Evolutionary conservation across 78 protist genomes (phyloP), one percentile per base, ranked within the genome.

Genomic region (Protostelium mycophagum): DNA sequence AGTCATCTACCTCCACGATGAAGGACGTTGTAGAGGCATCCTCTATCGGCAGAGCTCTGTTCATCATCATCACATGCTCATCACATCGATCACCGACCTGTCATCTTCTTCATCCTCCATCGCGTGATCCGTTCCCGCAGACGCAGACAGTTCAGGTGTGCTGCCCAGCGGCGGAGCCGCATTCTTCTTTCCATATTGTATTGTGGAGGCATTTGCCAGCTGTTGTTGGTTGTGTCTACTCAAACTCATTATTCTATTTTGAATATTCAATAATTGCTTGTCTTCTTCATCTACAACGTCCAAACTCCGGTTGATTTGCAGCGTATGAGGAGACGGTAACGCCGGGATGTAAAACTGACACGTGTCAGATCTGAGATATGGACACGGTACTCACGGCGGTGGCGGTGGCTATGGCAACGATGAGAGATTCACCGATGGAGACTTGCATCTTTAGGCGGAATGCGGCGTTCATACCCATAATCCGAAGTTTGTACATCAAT

Each of bases 391-490:
- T 51, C 73, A 93, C 95, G 28, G 94, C 97, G 0, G 97, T 96
- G 85, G 94, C 96, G 0, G 94, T 87, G 0, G 96, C 96, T 35
- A 88, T 38, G 88, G 93, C 95, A 89, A 93, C 86, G 0, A 96
- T 90, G 39, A 96, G 86, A 0, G 91, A 88, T 38, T 92, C 96
- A 23, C 95, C 93, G 38, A 96, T 92, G 34, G 93, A 36, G 38
- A 96, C 84, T 34, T 93, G 88, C 38, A 92, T 87, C 73, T 91
- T 85, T 25, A 96, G 83, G 83, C 92, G 86, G 88, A 96, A 96
- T 37, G 92, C 92, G 36, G 97, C 97, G 84, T 96, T 95, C 97
- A 95, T 93, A 28, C 97, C 97, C 28, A 84, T n/a, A 9, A 95
- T 63, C 36, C 90, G 90, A 28, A 97, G 85, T 83, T 95, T 95